Conservation (phyloP, 768 basidiomycete genomes). For the Boletellus ananas region DNA sequence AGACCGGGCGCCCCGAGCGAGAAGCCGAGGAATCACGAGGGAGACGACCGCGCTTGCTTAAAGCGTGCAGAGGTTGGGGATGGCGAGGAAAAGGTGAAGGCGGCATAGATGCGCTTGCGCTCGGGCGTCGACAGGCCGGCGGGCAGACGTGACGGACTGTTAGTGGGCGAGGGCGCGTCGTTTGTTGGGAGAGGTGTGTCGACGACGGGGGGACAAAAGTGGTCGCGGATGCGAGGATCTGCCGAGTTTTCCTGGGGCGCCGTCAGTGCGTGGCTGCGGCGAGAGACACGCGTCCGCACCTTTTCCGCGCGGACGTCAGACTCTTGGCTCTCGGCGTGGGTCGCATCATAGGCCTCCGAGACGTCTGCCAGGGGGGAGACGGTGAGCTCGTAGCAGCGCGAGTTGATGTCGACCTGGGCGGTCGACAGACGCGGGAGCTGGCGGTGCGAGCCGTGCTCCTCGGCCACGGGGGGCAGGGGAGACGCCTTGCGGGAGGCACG, state of each 20-base stretch:
- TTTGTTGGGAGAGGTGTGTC: conserved; percentile 27
- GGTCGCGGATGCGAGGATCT: conserved; percentile 58
- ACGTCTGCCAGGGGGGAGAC: conserved; percentile 78
- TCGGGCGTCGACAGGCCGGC: conserved; percentile 72
- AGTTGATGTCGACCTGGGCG: conserved; percentile 56
- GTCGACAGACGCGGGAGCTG: conserved; percentile 26
- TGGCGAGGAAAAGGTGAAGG: conserved; percentile 78
- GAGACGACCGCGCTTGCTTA: conserved; percentile 39
- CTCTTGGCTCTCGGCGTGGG: conserved; percentile 34
- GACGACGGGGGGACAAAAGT: conserved; percentile 33
- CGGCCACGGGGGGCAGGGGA: conserved; percentile 59
- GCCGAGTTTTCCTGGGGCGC: conserved; percentile 45
- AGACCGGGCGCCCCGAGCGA: conserved; percentile 17
- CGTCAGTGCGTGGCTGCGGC: not conserved
- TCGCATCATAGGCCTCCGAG: conserved; percentile 59
- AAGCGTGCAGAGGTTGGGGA: conserved; percentile 57
- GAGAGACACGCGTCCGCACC: conserved; percentile 35
- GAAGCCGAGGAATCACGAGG: conserved; percentile 22
- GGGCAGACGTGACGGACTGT: conserved; percentile 62
- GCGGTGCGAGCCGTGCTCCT: conserved; percentile 41
- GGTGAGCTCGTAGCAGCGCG: conserved; percentile 77
- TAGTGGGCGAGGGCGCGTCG: conserved; percentile 26
- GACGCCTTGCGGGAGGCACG: conserved; percentile 45
- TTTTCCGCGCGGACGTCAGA: conserved; percentile 44
- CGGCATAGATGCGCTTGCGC: conserved; percentile 64